A percentile compares a stretch with the other conserved stretches of the same genome.
Evolutionary conservation across 441 rosid species (phyloP).

Genomic region (Croton laevigatus): DNA sequence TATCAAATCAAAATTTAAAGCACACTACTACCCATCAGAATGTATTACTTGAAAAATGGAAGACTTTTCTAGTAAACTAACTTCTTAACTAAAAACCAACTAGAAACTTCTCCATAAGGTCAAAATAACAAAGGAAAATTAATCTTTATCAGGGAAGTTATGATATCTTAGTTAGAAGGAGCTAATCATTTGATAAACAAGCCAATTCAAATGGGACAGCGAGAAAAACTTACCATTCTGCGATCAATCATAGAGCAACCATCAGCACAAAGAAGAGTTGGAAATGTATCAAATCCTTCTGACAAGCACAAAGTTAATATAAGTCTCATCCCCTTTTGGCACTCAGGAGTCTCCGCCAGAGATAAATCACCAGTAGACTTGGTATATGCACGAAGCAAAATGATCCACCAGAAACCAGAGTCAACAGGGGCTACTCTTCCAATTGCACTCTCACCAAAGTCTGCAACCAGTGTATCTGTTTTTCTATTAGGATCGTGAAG

Average conservation of each 20-base stretch:
- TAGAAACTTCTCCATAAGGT: background rate
- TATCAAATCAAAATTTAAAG: too few relatives aligned
- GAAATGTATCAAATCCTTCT: constrained; percentile 94
- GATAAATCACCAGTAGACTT: constrained; percentile 88
- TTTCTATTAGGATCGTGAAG: constrained; percentile 78
- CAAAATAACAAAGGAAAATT: background rate
- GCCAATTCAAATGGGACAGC: background rate
- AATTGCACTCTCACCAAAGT: constrained; percentile 96
- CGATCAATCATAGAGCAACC: constrained; percentile 96
- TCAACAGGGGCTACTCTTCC: constrained; percentile 98
- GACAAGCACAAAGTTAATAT: constrained; percentile 76
- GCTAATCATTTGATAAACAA: background rate
- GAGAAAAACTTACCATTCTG: constrained; percentile 62
- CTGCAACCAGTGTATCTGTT: constrained; percentile 70
- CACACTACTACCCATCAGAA: background rate
- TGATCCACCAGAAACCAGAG: constrained; percentile 99
- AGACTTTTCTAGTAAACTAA: too few relatives aligned
- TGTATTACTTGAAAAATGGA: background rate
- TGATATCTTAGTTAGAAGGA: background rate
- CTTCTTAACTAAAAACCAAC: too few relatives aligned
- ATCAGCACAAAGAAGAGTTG: constrained; percentile 89
- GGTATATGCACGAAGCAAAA: constrained; percentile 91
- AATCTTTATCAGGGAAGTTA: background rate
- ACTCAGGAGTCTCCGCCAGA: constrained; percentile 78
- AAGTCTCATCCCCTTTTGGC: constrained; percentile 86